A percentile compares a stretch with the other conserved stretches of the same genome.
Evolutionary conservation across 2,329 filamentous ascomycete genomes (phyloP).

Genomic region (Clonostachys byssicola): DNA sequence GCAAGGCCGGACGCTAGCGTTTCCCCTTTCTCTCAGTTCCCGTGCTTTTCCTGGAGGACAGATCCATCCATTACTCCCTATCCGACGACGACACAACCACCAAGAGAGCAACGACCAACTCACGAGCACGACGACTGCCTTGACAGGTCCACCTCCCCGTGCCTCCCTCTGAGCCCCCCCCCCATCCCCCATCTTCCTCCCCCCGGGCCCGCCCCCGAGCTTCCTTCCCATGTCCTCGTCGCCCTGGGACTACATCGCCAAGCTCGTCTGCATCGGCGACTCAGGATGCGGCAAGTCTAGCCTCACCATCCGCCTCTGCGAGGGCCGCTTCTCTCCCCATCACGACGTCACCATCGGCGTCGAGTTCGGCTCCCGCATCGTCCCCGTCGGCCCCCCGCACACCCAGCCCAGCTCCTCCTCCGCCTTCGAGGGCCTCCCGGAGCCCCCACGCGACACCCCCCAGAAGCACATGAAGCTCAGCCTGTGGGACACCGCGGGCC

Average conservation of each 20-base stretch:
- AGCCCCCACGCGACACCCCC: slow-evolving; percentile 39
- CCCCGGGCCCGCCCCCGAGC: too few species aligned
- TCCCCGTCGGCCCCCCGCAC: slow-evolving; percentile 83
- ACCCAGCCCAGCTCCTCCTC: slow-evolving; percentile 33
- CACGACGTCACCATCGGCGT: slow-evolving; percentile 98
- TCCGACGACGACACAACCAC: too few species aligned
- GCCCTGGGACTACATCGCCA: slow-evolving; percentile 98
- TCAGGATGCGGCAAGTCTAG: slow-evolving; percentile 94
- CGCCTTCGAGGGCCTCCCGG: slow-evolving; percentile 40
- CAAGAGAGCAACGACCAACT: too few species aligned
- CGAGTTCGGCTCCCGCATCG: slow-evolving; percentile 90
- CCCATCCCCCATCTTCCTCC: too few species aligned
- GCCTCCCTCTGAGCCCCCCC: too few species aligned
- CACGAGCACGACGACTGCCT: too few species aligned
- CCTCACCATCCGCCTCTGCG: slow-evolving; percentile 91
- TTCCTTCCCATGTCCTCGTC: slow-evolving; percentile 46
- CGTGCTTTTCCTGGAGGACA: too few species aligned
- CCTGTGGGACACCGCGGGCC: slow-evolving; percentile 93
- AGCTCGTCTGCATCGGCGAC: slow-evolving; percentile 96
- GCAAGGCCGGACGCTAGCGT: too few species aligned
- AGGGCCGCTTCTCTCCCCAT: slow-evolving; percentile 88
- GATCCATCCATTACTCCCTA: too few species aligned
- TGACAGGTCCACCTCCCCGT: too few species aligned
- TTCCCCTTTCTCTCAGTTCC: too few species aligned
- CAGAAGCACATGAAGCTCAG: slow-evolving; percentile 88